Evolutionary conservation across 2,329 filamentous ascomycete genomes (phyloP).

Genomic region (Shiraia sp.): DNA sequence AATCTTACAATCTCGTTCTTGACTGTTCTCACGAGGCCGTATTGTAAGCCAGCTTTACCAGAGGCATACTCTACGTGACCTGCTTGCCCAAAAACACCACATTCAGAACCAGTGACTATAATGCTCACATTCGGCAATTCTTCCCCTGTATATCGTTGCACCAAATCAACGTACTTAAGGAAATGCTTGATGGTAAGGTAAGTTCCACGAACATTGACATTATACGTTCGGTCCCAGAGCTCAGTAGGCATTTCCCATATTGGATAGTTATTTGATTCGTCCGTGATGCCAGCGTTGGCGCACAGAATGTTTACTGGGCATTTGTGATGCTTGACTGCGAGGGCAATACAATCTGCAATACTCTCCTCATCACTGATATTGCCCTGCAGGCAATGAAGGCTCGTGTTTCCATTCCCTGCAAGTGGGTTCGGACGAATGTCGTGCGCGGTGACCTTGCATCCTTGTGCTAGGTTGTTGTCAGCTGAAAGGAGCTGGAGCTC

Average conservation of each 20-base stretch:
- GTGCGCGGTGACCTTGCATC: slow-evolving; percentile 59
- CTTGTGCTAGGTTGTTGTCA: slow-evolving; percentile 47
- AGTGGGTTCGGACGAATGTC: slow-evolving; percentile 49
- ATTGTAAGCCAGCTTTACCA: slow-evolving; percentile 55
- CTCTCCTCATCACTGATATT: slow-evolving; percentile 55
- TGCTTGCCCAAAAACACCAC: slow-evolving; percentile 55
- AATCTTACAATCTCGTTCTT: slow-evolving; percentile 60
- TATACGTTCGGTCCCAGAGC: slow-evolving; percentile 58
- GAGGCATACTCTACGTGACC: slow-evolving; percentile 57
- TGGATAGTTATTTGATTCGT: slow-evolving; percentile 52
- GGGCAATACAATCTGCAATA: slow-evolving; percentile 46
- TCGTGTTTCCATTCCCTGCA: slow-evolving; percentile 32
- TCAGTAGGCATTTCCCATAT: slow-evolving; percentile 58
- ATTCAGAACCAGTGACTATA: slow-evolving; percentile 58
- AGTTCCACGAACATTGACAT: slow-evolving; percentile 56
- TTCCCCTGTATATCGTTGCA: slow-evolving; percentile 43
- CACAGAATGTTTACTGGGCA: slow-evolving; percentile 56
- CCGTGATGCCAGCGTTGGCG: slow-evolving; percentile 58
- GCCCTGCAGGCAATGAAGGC: slow-evolving; percentile 50
- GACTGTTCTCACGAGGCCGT: slow-evolving; percentile 56
- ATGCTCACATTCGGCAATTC: slow-evolving; percentile 57
- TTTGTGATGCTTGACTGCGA: slow-evolving; percentile 52
- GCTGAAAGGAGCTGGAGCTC: too few relatives aligned
- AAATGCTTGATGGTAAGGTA: slow-evolving; percentile 63
- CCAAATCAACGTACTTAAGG: slow-evolving; percentile 47